phyloP scores from a whole-genome alignment of 2,329 filamentous ascomycete genomes.

The Talaromyces atroroseus region DNA sequence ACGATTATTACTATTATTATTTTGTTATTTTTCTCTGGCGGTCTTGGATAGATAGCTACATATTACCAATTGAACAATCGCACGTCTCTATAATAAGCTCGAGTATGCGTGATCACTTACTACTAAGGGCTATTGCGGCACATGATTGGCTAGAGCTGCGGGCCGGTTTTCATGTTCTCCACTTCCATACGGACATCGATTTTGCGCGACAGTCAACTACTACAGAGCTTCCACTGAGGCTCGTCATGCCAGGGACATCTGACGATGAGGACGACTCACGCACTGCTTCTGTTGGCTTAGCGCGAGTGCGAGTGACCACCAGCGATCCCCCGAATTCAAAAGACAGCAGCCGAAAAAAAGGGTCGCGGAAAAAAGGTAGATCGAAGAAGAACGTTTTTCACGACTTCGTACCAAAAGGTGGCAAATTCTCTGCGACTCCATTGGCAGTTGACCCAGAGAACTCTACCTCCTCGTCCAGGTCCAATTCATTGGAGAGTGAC shows the following conservation, averaged over 20 bases:
- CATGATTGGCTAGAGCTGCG: slow-evolving; percentile 6
- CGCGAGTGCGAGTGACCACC: slow-evolving; percentile 26
- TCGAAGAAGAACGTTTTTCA: slow-evolving; percentile 21
- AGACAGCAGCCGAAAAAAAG: slow-evolving; percentile 23
- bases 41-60: too few relatives aligned
- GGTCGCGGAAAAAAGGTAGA: slow-evolving; percentile 21
- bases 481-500: slow-evolving; percentile 17
- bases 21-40: too few relatives aligned
- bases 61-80: too few relatives aligned
- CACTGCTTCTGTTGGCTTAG: slow-evolving; percentile 40
- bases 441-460: slow-evolving; percentile 28
- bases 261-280: slow-evolving; percentile 42
- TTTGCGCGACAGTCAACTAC: not conserved
- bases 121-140: not conserved
- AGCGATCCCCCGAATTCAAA: slow-evolving; percentile 20
- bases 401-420: slow-evolving; percentile 35
- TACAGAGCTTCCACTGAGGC: not conserved
- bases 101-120: too few relatives aligned
- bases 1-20: too few relatives aligned
- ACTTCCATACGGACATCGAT: not conserved
- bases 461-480: slow-evolving; percentile 27
- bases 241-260: slow-evolving; percentile 13
- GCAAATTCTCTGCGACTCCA: slow-evolving; percentile 28
- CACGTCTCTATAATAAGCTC: too few relatives aligned
- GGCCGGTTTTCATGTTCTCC: not conserved